These are phyloP conservation scores for Gyrodon lividus DNA, from an alignment of 768 basidiomycete species.

Conservation along the genomic window DNA sequence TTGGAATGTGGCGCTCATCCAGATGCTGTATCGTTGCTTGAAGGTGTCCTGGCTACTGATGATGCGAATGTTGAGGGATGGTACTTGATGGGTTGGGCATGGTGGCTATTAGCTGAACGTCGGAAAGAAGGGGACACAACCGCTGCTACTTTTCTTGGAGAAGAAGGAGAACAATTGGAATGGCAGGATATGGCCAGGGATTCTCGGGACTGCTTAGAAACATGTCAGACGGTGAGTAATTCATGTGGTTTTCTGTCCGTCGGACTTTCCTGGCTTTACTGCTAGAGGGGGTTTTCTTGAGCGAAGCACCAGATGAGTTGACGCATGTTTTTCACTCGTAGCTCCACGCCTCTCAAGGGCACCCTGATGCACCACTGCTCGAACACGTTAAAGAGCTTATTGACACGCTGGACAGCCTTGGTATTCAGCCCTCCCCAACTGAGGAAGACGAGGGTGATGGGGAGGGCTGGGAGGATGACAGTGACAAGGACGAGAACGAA, in stretches of 20 bases:
- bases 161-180: slow-evolving; percentile 43
- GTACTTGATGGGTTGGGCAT: slow-evolving; percentile 95
- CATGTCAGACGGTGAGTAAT: slow-evolving; percentile 70
- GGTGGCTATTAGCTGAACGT: slow-evolving; percentile 78
- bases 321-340: slow-evolving; percentile 25
- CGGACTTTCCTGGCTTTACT: background rate
- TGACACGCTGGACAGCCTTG: slow-evolving; percentile 59
- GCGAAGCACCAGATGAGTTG: background rate
- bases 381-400: slow-evolving; percentile 77
- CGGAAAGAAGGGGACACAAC: slow-evolving; percentile 53
- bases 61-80: slow-evolving; percentile 89
- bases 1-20: slow-evolving; percentile 72
- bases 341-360: slow-evolving; percentile 69
- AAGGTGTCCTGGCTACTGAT: slow-evolving; percentile 77
- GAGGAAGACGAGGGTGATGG: slow-evolving; percentile 46
- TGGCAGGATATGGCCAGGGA: slow-evolving; percentile 82
- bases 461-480: slow-evolving; percentile 61
- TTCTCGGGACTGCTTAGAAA: slow-evolving; percentile 77
- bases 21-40: slow-evolving; percentile 72
- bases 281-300: background rate
- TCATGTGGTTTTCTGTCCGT: background rate
- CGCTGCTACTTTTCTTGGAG: slow-evolving; percentile 35
- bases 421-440: slow-evolving; percentile 59
- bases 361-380: slow-evolving; percentile 74
- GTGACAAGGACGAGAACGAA: slow-evolving; percentile 51